Conservation (phyloP, 1,284 basidiomycete species). For the Rhodotorula sp. region DNA sequence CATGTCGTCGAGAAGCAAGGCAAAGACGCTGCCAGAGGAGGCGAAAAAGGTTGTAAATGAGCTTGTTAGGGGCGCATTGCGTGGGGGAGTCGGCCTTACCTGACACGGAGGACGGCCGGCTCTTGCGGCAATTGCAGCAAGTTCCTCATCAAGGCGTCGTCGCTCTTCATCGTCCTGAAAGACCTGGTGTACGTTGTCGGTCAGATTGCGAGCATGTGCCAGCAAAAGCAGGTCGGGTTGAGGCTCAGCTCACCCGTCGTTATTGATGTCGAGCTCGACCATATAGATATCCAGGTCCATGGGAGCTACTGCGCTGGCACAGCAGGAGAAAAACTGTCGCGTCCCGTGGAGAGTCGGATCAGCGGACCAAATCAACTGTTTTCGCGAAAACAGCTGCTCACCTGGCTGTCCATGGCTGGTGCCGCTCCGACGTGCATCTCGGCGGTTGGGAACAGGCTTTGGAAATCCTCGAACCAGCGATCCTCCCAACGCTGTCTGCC, state of each 20-base stretch:
- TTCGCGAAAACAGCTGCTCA: not conserved
- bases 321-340: constrained; percentile 31
- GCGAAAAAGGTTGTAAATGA: not conserved
- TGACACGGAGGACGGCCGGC: constrained; percentile 22
- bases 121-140: constrained; percentile 29
- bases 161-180: constrained; percentile 13
- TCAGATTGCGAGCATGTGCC: not conserved
- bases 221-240: not conserved
- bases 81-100: not conserved
- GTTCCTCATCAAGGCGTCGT: constrained; percentile 31
- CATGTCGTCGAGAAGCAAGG: constrained; percentile 18
- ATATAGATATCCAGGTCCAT: constrained; percentile 33
- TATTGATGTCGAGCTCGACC: constrained; percentile 33
- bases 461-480: constrained; percentile 21
- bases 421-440: constrained; percentile 27
- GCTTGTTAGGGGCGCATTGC: not conserved
- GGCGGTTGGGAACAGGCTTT: constrained; percentile 19
- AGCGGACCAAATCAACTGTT: too few species aligned
- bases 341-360: not conserved
- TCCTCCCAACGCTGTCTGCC: constrained; percentile 23
- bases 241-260: constrained; percentile 13
- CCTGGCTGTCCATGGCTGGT: constrained; percentile 15
- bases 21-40: constrained; percentile 9
- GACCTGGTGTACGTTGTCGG: not conserved
- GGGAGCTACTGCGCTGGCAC: constrained; percentile 22